Conservation (phyloP, 139 green algal genomes). For the Chloropicon primus region DNA sequence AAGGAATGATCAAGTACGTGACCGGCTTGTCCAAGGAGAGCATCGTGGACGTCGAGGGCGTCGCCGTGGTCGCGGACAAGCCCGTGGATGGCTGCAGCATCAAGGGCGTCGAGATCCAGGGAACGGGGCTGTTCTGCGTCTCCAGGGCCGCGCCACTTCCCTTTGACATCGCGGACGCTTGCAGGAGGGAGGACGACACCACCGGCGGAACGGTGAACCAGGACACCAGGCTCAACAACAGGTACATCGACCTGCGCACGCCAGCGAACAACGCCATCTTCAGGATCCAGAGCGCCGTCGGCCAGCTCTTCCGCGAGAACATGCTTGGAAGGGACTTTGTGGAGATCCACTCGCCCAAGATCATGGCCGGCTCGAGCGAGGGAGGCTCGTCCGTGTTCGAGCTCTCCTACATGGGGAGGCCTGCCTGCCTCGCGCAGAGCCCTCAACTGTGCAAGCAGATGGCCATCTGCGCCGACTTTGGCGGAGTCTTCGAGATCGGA, state of each 20-base stretch:
- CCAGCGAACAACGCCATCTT: slow-evolving; percentile 97
- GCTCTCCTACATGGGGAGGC: slow-evolving; percentile 85
- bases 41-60: slow-evolving; percentile 80
- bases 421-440: slow-evolving; percentile 84
- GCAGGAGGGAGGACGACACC: slow-evolving; percentile 39
- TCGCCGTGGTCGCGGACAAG: slow-evolving; percentile 32
- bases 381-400: slow-evolving; percentile 85
- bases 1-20: slow-evolving; percentile 95
- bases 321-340: slow-evolving; percentile 61
- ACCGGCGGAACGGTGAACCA: slow-evolving; percentile 57
- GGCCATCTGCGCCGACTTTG: slow-evolving; percentile 84
- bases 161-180: slow-evolving; percentile 71
- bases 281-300: slow-evolving; percentile 70
- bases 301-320: slow-evolving; percentile 74
- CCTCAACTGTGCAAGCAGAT: slow-evolving; percentile 99
- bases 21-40: slow-evolving; percentile 75
- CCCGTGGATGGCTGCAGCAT: slow-evolving; percentile 72
- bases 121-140: slow-evolving; percentile 11
- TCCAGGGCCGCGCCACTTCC: slow-evolving; percentile 54
- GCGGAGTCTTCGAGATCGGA: slow-evolving; percentile 89
- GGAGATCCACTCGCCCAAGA: slow-evolving; percentile 97
- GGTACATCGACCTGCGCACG: slow-evolving; percentile 83
- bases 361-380: slow-evolving; percentile 66
- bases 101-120: slow-evolving; percentile 73
- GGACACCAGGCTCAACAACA: slow-evolving; percentile 81